phyloP scores from a whole-genome alignment of 164 flowering plant species.

The Aristolochia californica region DNA sequence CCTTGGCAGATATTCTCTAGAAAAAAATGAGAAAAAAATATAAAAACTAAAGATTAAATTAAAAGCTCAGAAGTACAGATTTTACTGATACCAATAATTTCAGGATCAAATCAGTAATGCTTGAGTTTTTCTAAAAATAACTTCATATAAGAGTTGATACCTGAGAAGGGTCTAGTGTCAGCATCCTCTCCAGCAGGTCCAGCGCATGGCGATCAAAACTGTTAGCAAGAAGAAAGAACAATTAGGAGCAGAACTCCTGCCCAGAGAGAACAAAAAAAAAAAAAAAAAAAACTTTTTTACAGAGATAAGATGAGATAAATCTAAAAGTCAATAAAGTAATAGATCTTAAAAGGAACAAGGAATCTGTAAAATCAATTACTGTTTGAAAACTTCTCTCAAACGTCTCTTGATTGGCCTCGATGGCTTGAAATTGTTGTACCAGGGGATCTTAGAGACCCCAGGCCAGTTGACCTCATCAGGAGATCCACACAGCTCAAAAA shows the following conservation, averaged over 20 bases:
- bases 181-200: slow-evolving; percentile 75
- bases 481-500: slow-evolving; percentile 76
- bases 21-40: neutral
- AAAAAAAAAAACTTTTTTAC: neutral
- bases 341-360: neutral
- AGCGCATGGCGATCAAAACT: slow-evolving; percentile 87
- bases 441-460: slow-evolving; percentile 69
- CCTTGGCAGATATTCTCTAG: slow-evolving; percentile 97
- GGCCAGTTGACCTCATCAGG: slow-evolving; percentile 82
- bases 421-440: slow-evolving; percentile 75
- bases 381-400: slow-evolving; percentile 59
- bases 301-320: neutral
- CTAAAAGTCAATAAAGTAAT: neutral
- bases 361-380: slow-evolving; percentile 37
- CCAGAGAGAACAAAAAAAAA: neutral
- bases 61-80: too few relatives aligned
- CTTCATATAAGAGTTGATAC: slow-evolving; percentile 18
- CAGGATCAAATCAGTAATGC: too few relatives aligned
- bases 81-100: too few relatives aligned
- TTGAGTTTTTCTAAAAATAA: neutral
- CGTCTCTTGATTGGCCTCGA: slow-evolving; percentile 65
- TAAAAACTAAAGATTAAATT: neutral
- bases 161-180: slow-evolving; percentile 83
- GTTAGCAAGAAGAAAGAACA: slow-evolving; percentile 4
- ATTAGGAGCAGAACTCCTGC: neutral